Base-by-base conservation (phyloP, 169 alveolate species). In the Cryptosporidium baileyi region DNA sequence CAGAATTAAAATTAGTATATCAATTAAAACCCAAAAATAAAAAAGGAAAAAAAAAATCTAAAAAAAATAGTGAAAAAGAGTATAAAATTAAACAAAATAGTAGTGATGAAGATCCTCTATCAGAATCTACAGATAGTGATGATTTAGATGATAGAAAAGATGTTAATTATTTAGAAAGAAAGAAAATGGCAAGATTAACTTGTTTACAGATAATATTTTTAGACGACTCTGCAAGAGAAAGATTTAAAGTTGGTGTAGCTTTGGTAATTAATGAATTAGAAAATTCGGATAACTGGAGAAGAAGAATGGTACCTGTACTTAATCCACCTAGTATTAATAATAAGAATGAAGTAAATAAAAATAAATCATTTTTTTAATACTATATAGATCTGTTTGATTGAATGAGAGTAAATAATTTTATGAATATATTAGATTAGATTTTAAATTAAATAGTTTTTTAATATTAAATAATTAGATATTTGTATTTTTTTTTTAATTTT, bases 221-320 rank as follows among this genome's bases (percentile, higher is more conserved):
- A 9, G 85, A 74, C 36, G 85, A 74, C 60, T 74, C 85, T 9
- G 65, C 85, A 36, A 74, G 85, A 51, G 85, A 74, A 41, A 74
- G 85, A 34, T 51, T 74, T 19, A 74, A 74, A 61, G 28, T 74
- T 26, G 85, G 85, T 6, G 54, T 74, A 32, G 85, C 85, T 3
- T 19, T 74, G 7, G 85, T 74, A 22, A 54, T 74, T 9, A 74
- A 74, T 28, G 74, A 74, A 30, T 60, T 54, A 19, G 85, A 74
- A 74, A 74, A 74, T 24, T 74, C 85, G 36, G 38, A 30, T 54
- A 67, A 74, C 54, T 74, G 85, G 85, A 74, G 30, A n/a, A 51
- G 85, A 40, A 51, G 85, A 26, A 74, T 74, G 85, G 85, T 74
- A 32, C 85, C 85, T 41, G 60, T 74, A 9, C 57, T 36, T 1